Evolutionary conservation across 768 basidiomycete species (phyloP).

Genomic region (Leucocoprinus sp.): DNA sequence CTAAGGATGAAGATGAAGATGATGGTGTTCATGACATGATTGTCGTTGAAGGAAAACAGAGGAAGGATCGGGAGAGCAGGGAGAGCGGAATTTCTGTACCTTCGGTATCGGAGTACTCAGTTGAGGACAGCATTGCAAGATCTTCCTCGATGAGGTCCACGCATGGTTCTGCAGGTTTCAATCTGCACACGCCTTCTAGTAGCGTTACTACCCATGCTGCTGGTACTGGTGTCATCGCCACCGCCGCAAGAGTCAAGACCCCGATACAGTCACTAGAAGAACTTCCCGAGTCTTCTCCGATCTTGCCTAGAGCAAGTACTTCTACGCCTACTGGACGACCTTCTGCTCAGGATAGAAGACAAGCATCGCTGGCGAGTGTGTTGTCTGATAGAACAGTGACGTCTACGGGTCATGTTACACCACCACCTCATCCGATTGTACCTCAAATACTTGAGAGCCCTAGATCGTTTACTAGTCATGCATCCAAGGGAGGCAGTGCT

Average conservation of each 20-base stretch:
- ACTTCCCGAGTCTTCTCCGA: constrained; percentile 3
- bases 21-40: neutral
- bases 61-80: constrained; percentile 10
- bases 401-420: constrained; percentile 37
- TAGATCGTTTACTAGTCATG: constrained; percentile 8
- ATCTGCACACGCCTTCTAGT: constrained; percentile 15
- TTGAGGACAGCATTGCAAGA: constrained; percentile 28
- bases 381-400: constrained; percentile 40
- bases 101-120: constrained; percentile 47
- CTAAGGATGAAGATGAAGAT: neutral
- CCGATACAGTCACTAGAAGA: neutral
- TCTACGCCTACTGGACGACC: constrained; percentile 26
- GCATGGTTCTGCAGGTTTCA: constrained; percentile 29
- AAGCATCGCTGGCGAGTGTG: constrained; percentile 70
- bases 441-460: constrained; percentile 21
- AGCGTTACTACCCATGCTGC: too few relatives aligned
- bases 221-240: constrained; percentile 1
- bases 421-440: constrained; percentile 17
- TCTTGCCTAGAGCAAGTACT: constrained; percentile 18
- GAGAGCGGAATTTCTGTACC: constrained; percentile 24
- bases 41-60: constrained; percentile 5
- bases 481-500: neutral
- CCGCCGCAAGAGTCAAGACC: too few relatives aligned
- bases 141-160: constrained; percentile 38
- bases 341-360: constrained; percentile 22